A percentile compares a stretch with the other conserved stretches of the same genome.
phyloP scores from a whole-genome alignment of 768 basidiomycete genomes.

The Hortiboletus flavorubellus region DNA sequence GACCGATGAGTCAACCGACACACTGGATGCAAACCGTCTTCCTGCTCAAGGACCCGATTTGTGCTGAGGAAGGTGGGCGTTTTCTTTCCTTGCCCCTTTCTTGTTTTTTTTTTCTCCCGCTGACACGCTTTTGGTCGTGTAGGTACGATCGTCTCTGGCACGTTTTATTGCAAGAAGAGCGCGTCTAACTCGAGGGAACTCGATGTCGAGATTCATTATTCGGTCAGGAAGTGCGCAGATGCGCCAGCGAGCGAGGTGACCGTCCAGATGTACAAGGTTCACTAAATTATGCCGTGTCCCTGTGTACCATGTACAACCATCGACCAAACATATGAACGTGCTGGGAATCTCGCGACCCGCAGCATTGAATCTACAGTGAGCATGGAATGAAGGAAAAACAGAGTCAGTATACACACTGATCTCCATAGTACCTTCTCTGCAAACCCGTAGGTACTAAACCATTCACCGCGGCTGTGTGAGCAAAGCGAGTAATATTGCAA shows the following conservation, averaged over 20 bases:
- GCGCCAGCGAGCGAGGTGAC: conserved; percentile 40
- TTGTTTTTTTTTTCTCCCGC: neutral
- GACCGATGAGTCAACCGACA: conserved; percentile 80
- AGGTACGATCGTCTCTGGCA: conserved; percentile 76
- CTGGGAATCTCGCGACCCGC: neutral
- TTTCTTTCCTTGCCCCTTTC: neutral
- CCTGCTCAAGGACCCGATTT: conserved; percentile 74
- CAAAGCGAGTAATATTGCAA: conserved; percentile 6
- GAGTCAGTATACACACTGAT: neutral
- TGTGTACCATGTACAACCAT: neutral
- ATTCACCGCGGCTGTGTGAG: neutral
- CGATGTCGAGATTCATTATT: conserved; percentile 86
- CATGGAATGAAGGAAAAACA: neutral
- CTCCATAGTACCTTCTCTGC: neutral
- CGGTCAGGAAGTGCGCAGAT: conserved; percentile 41
- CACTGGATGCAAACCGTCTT: conserved; percentile 98
- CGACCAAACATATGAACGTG: neutral
- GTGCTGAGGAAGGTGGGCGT: conserved; percentile 66
- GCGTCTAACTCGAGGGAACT: conserved; percentile 79
- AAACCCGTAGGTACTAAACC: neutral
- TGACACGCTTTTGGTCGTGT: neutral
- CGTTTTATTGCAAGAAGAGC: conserved; percentile 83
- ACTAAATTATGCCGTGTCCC: conserved; percentile 35
- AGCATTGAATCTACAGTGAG: neutral
- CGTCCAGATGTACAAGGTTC: conserved; percentile 78